phyloP scores from a whole-genome alignment of 306 rosid genomes.

The Corylus heterophylla region DNA sequence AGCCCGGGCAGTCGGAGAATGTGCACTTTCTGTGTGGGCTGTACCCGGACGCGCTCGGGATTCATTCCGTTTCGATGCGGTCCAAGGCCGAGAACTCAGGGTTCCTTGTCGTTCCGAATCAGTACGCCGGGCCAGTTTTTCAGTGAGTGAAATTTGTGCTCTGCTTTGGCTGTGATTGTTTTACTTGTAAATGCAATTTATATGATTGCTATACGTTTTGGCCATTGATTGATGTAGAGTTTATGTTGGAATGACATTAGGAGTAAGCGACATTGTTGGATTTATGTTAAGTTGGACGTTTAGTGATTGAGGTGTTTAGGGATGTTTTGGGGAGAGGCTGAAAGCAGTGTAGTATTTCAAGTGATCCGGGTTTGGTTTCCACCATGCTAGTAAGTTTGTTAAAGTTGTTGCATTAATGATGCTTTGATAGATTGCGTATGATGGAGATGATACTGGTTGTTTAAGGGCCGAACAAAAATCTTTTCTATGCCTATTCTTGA shows the following conservation, averaged over 20 bases:
- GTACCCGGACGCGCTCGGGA: slow-evolving; percentile 87
- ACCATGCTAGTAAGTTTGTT: background rate
- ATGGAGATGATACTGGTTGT: background rate
- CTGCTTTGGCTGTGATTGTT: background rate
- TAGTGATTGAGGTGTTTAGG: background rate
- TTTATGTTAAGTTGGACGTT: background rate
- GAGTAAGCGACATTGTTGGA: background rate
- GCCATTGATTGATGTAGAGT: background rate
- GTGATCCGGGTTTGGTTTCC: background rate
- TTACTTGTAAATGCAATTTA: background rate
- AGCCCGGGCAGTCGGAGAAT: slow-evolving; percentile 57
- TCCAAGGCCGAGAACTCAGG: slow-evolving; percentile 42
- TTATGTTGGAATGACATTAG: background rate
- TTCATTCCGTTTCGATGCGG: slow-evolving; percentile 88
- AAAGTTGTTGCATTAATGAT: background rate
- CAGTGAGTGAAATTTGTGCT: slow-evolving; percentile 45
- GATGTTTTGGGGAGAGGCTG: background rate
- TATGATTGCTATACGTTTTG: background rate
- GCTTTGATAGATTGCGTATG: background rate
- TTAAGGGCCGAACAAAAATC: background rate
- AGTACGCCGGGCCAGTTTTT: slow-evolving; percentile 68
- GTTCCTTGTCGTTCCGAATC: slow-evolving; percentile 40
- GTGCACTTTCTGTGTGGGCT: slow-evolving; percentile 74
- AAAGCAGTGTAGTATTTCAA: background rate
- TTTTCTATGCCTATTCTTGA: background rate